These are phyloP conservation scores for Hirsutella rhossiliensis DNA, from an alignment of 2,329 filamentous ascomycete genomes.

Conservation along the genomic window DNA sequence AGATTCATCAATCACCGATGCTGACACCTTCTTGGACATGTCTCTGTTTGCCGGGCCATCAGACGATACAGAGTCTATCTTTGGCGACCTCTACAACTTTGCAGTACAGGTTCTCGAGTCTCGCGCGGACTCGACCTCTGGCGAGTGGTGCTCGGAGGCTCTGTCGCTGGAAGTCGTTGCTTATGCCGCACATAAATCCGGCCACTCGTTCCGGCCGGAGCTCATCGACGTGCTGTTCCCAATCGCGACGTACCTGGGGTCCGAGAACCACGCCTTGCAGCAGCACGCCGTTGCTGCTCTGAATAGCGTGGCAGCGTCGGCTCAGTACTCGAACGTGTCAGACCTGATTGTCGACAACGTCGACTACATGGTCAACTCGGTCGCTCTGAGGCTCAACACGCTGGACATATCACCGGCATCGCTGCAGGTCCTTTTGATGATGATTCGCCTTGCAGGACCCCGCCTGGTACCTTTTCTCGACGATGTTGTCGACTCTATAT, in stretches of 20 bases:
- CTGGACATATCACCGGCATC: conserved; percentile 88
- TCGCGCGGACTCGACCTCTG: conserved; percentile 32
- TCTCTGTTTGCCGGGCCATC: conserved; percentile 24
- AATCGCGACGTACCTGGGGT: conserved; percentile 77
- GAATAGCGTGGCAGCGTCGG: conserved; percentile 65
- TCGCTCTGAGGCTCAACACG: conserved; percentile 78
- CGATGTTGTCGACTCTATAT: conserved; percentile 82
- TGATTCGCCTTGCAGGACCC: conserved; percentile 78
- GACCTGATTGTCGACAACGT: conserved; percentile 81
- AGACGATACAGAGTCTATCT: conserved; percentile 32
- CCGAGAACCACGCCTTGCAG: conserved; percentile 53
- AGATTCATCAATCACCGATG: conserved; percentile 34
- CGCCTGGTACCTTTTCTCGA: conserved; percentile 77
- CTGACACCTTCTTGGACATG: conserved; percentile 55
- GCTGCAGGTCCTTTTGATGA: conserved; percentile 85
- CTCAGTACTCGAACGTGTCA: conserved; percentile 61
- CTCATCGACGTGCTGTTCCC: conserved; percentile 88
- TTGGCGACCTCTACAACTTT: conserved; percentile 57
- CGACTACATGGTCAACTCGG: conserved; percentile 91
- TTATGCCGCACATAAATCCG: conserved; percentile 57
- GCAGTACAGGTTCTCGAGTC: conserved; percentile 51
- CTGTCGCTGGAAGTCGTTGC: conserved; percentile 73
- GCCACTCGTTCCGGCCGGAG: conserved; percentile 63
- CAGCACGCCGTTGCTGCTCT: conserved; percentile 74
- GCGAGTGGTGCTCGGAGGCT: conserved; percentile 63